Evolutionary conservation across 2,329 filamentous ascomycete species (phyloP).

Genomic region (Botrytis hyacinthi): DNA sequence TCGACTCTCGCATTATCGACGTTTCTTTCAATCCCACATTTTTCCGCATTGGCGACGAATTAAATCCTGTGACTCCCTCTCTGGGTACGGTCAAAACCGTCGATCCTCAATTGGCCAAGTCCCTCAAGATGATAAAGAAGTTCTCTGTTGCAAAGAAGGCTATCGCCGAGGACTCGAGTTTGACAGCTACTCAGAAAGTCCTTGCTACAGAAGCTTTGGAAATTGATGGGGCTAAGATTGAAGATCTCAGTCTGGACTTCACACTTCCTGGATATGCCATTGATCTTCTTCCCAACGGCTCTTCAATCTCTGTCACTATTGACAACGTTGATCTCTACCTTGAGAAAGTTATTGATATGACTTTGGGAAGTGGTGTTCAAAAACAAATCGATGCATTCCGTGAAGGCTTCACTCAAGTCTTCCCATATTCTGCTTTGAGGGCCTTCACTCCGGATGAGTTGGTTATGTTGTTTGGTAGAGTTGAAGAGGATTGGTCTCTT

Average conservation of each 20-base stretch:
- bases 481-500: conserved; percentile 95
- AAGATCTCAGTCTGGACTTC: conserved; percentile 90
- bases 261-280: conserved; percentile 90
- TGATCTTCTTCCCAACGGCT: conserved; percentile 74
- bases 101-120: conserved; percentile 80
- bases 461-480: conserved; percentile 87
- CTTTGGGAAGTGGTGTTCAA: conserved; percentile 82
- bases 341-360: conserved; percentile 87
- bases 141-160: conserved; percentile 80
- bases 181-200: conserved; percentile 69
- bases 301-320: conserved; percentile 74
- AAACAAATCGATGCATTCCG: conserved; percentile 90
- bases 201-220: conserved; percentile 65
- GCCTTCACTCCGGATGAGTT: conserved; percentile 95
- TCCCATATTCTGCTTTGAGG: conserved; percentile 87
- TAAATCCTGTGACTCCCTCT: conserved; percentile 69
- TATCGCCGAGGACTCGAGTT: conserved; percentile 68
- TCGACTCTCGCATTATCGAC: conserved; percentile 96
- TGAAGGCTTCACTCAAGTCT: conserved; percentile 88
- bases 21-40: conserved; percentile 97
- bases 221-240: conserved; percentile 74
- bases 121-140: conserved; percentile 81
- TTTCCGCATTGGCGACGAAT: conserved; percentile 81
- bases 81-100: conserved; percentile 87
- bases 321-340: conserved; percentile 90